Evolutionary conservation across 202 grass and related monocot species (phyloP), one percentile per base, ranked within the genome.

Genomic region (Cymbopogon flexuosus): DNA sequence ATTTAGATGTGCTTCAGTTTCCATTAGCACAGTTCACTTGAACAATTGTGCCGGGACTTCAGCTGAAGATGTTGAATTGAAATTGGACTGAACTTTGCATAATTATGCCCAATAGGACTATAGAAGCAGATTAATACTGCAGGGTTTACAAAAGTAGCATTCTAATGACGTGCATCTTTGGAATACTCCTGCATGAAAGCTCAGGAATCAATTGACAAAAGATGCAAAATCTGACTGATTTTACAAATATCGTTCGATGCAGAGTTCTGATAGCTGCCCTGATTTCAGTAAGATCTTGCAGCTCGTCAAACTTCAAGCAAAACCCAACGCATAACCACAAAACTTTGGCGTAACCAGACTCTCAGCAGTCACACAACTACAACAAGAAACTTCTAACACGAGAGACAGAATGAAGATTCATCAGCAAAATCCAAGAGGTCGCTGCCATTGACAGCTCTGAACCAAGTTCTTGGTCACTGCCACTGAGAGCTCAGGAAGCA

Each of bases 381-480:
- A 33, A 4, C 1, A 33, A 33, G 31, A 33, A 70, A 73, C 2
- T 40, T 70, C 16, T 43, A 41, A 56, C 24, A 59, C 59, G 24
- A 78, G n/a, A 76, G 71, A 4, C 42, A 71, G 34, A 71, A 65
- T 15, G n/a, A n/a, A n/a, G n/a, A 81, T 85, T 52, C 41, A 68
- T 68, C 75, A 67, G 8, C 10, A 43, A 33, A 27, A 27, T 27
- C 27, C 27, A 27, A 34, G 49, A 36, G 23, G 22, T 0, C 10
- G 52, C 76, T n/a, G 10, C 33, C 51, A 27, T 2, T 46, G 12
- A 71, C 19, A 41, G 61, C 57, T 47, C 45, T 21, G 58, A 71
- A 31, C 42, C 13, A 31, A 10, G 69, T 56, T 61, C 63, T 59
- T 51, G 49, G 47, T 75, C 34, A 9, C 7, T 42, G 43, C 70